Evolutionary conservation across 192 early-diverging fungal species (phyloP).

Genomic region (Powellomyces hirtus): DNA sequence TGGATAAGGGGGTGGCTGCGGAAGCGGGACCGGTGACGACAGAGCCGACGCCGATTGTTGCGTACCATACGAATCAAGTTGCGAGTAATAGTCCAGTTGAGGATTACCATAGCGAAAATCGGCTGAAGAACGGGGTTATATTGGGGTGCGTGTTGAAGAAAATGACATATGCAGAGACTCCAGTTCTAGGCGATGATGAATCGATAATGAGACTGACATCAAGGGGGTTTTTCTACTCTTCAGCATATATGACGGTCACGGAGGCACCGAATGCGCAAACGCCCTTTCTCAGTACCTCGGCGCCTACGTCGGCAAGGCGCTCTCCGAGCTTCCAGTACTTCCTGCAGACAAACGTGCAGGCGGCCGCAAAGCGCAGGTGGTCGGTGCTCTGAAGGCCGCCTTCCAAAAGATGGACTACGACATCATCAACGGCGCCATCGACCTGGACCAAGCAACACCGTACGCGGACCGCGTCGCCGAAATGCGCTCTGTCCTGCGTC

Average conservation of each 20-base stretch:
- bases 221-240: too few species aligned
- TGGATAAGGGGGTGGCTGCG: neutral
- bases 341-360: neutral
- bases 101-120: slow-evolving; percentile 39
- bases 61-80: slow-evolving; percentile 35
- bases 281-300: slow-evolving; percentile 39
- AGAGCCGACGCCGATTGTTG: slow-evolving; percentile 20
- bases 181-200: too few species aligned
- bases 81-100: slow-evolving; percentile 43
- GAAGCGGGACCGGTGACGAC: neutral
- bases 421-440: slow-evolving; percentile 43
- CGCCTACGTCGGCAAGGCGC: slow-evolving; percentile 39
- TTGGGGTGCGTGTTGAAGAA: slow-evolving; percentile 23
- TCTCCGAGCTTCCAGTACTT: slow-evolving; percentile 18
- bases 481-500: slow-evolving; percentile 15
- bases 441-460: neutral
- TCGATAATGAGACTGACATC: too few species aligned
- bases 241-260: slow-evolving; percentile 53
- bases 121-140: slow-evolving; percentile 24
- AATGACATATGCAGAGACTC: too few species aligned
- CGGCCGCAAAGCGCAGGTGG: slow-evolving; percentile 28
- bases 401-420: slow-evolving; percentile 49
- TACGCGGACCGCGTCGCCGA: neutral
- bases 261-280: slow-evolving; percentile 45
- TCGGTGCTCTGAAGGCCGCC: slow-evolving; percentile 37